Percentiles rank a stretch among this genome's conserved stretches.
These are phyloP conservation scores for Vitis amurensis DNA, from an alignment of 164 flowering plant species.

Conservation along the genomic window DNA sequence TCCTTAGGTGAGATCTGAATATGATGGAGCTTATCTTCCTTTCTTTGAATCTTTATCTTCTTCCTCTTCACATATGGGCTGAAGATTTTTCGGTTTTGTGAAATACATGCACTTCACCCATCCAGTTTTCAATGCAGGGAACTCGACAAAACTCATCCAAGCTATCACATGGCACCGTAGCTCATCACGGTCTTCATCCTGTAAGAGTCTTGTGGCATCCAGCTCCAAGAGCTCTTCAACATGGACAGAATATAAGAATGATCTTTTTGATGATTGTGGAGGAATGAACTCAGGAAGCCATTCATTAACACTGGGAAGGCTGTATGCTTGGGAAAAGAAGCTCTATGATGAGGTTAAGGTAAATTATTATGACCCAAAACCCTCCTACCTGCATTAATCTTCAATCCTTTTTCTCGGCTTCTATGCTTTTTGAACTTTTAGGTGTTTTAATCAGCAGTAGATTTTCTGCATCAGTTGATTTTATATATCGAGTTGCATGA, in stretches of 20 bases:
- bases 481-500: too few relatives aligned
- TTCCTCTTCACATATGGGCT: background rate
- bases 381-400: background rate
- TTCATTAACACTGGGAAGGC: slow-evolving; percentile 75
- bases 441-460: too few relatives aligned
- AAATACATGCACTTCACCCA: background rate
- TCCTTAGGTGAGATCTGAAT: background rate
- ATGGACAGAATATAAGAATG: slow-evolving; percentile 74
- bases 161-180: slow-evolving; percentile 72
- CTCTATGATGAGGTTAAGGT: slow-evolving; percentile 97
- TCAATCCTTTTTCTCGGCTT: too few relatives aligned
- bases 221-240: slow-evolving; percentile 61
- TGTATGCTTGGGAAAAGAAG: slow-evolving; percentile 98
- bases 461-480: too few relatives aligned
- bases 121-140: slow-evolving; percentile 50
- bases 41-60: background rate
- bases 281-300: slow-evolving; percentile 97
- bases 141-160: slow-evolving; percentile 75
- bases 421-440: too few relatives aligned
- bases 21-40: too few relatives aligned
- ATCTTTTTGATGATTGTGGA: slow-evolving; percentile 74
- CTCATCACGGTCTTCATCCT: slow-evolving; percentile 69
- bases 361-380: slow-evolving; percentile 1
- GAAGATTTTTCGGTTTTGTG: background rate
- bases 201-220: slow-evolving; percentile 76